phyloP scores from a whole-genome alignment of 495 filamentous ascomycete species.

The Neurospora cerealis region DNA sequence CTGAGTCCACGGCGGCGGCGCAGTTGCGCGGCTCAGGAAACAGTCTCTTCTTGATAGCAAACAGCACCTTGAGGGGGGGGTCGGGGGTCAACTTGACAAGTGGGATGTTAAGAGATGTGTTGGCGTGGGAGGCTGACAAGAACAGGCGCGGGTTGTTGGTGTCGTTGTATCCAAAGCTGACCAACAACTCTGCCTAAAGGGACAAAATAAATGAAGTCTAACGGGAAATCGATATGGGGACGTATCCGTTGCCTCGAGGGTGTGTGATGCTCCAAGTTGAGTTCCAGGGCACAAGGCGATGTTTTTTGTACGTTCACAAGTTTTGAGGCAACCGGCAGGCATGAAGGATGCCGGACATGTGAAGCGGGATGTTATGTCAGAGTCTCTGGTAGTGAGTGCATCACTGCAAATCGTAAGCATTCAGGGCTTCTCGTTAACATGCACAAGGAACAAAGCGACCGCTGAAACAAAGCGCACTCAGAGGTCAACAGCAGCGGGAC shows the following conservation, averaged over 20 bases:
- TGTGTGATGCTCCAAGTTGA: background rate
- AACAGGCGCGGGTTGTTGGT: background rate
- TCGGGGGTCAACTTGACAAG: background rate
- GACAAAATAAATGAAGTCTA: background rate
- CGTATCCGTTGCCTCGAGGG: background rate
- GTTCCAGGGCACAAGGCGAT: background rate
- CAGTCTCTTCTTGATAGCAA: background rate
- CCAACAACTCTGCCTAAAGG: background rate
- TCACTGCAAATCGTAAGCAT: background rate
- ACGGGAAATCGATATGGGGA: background rate
- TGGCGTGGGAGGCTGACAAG: background rate
- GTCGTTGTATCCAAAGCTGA: background rate
- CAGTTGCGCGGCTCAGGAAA: background rate
- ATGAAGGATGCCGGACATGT: background rate
- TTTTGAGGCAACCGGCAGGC: background rate
- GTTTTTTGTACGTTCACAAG: background rate
- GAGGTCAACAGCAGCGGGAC: background rate
- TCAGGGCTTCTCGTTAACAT: background rate
- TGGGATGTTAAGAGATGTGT: background rate
- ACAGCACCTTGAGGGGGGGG: background rate
- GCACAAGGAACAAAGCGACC: background rate
- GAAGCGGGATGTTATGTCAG: background rate
- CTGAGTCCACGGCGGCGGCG: background rate
- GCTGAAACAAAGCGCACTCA: background rate
- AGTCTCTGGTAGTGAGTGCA: background rate